These are phyloP conservation scores for Rhipidocladum racemiflorum DNA, from an alignment of 176 grass and related monocot genomes.

Conservation along the genomic window DNA sequence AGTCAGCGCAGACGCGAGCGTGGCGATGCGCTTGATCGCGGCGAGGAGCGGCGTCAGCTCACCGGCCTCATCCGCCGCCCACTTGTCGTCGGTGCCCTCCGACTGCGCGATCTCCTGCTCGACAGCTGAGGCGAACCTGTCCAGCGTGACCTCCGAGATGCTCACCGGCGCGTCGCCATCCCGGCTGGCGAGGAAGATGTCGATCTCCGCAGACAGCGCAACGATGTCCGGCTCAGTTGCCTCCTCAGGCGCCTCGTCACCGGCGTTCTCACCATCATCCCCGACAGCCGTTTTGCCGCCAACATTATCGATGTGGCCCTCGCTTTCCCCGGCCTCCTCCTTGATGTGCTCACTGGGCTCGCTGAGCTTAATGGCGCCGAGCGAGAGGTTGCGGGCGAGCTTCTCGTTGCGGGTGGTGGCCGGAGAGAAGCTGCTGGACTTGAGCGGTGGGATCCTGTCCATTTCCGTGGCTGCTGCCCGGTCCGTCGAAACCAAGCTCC, in stretches of 20 bases:
- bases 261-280: not conserved
- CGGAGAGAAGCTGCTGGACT: constrained; percentile 88
- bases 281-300: not conserved
- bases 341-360: constrained; percentile 22
- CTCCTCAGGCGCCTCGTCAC: not conserved
- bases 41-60: constrained; percentile 49
- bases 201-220: constrained; percentile 59
- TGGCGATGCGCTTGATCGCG: constrained; percentile 39
- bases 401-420: constrained; percentile 59
- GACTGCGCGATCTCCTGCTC: constrained; percentile 62
- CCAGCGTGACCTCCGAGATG: constrained; percentile 57
- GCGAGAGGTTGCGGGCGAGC: constrained; percentile 84
- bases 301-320: not conserved
- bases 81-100: constrained; percentile 52
- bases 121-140: constrained; percentile 57
- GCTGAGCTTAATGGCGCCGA: constrained; percentile 65
- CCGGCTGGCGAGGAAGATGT: constrained; percentile 46
- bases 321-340: constrained; percentile 22
- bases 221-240: constrained; percentile 39
- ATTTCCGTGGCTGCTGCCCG: constrained; percentile 18
- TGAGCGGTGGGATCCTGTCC: constrained; percentile 66
- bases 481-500: constrained; percentile 17
- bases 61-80: constrained; percentile 18
- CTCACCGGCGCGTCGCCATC: constrained; percentile 15
- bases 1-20: constrained; percentile 39